phyloP scores from a whole-genome alignment of 2,329 filamentous ascomycete species.

The Penicillium sp. region DNA sequence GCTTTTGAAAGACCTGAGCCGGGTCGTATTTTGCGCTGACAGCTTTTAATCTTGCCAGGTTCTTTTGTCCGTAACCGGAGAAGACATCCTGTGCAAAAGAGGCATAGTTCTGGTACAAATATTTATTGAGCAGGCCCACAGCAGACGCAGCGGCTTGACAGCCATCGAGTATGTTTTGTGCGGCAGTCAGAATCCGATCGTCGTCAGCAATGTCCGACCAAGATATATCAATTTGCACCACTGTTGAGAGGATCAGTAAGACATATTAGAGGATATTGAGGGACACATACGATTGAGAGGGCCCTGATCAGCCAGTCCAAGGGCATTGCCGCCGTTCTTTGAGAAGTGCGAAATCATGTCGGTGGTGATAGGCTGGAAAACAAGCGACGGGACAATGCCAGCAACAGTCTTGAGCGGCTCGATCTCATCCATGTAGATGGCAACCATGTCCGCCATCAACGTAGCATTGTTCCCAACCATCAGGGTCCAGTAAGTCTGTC shows the following conservation, averaged over 20 bases:
- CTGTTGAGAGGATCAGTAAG: background rate
- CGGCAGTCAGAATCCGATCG: background rate
- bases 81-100: conserved; percentile 45
- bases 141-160: background rate
- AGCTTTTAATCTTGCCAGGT: conserved; percentile 29
- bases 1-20: conserved; percentile 38
- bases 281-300: background rate
- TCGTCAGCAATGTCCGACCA: background rate
- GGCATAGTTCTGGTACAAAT: conserved; percentile 52
- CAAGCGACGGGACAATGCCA: conserved; percentile 21
- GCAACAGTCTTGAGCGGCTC: conserved; percentile 1
- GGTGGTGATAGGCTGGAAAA: conserved; percentile 36
- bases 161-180: background rate
- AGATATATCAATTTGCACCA: conserved; percentile 1
- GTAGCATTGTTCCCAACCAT: background rate
- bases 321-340: conserved; percentile 36
- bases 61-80: conserved; percentile 43
- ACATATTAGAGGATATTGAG: background rate
- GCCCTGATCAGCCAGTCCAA: conserved; percentile 29
- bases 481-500: background rate
- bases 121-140: conserved; percentile 17
- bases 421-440: conserved; percentile 1
- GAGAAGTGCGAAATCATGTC: conserved; percentile 30
- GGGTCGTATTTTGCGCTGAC: conserved; percentile 45
- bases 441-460: background rate